These are phyloP conservation scores for Zoysia japonica DNA, from an alignment of 176 grass and related monocot genomes.

Conservation along the genomic window DNA sequence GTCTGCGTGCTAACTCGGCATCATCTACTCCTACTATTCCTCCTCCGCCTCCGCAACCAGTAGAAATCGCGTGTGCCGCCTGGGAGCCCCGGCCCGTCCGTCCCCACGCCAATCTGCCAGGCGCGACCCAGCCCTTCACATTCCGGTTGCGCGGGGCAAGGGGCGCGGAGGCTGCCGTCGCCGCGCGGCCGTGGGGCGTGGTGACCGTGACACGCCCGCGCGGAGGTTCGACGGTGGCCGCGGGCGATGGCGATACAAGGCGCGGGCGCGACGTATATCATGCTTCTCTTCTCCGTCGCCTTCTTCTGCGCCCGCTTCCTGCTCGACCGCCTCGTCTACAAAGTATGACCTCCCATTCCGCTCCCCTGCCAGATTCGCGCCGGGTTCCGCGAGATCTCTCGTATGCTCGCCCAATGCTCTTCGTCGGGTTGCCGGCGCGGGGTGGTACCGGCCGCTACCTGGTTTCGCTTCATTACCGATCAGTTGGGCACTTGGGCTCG, in stretches of 20 bases:
- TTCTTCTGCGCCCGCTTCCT: slow-evolving; percentile 79
- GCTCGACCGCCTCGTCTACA: slow-evolving; percentile 81
- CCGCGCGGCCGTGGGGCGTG: slow-evolving; percentile 25
- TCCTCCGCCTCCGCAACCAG: too few relatives aligned
- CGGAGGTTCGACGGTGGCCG: background rate
- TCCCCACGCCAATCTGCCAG: background rate
- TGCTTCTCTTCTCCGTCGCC: slow-evolving; percentile 57
- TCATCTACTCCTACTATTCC: too few relatives aligned
- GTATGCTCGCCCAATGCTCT: background rate
- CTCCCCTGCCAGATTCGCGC: slow-evolving; percentile 39
- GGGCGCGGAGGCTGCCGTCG: background rate
- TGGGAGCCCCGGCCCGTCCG: slow-evolving; percentile 1
- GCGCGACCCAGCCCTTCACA: slow-evolving; percentile 29
- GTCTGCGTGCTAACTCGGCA: too few relatives aligned
- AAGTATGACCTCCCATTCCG: slow-evolving; percentile 40
- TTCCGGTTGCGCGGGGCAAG: slow-evolving; percentile 21
- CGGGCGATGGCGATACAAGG: slow-evolving; percentile 26
- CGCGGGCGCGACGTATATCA: slow-evolving; percentile 33
- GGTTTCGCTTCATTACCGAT: slow-evolving; percentile 14
- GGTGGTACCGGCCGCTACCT: background rate
- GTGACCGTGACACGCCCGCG: background rate
- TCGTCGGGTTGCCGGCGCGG: background rate
- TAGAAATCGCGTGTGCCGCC: too few relatives aligned
- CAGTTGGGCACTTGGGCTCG: slow-evolving; percentile 33
- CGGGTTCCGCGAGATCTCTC: slow-evolving; percentile 46